These are phyloP conservation scores for Biscogniauxia marginata DNA, from an alignment of 2,329 filamentous ascomycete genomes.

Conservation along the genomic window DNA sequence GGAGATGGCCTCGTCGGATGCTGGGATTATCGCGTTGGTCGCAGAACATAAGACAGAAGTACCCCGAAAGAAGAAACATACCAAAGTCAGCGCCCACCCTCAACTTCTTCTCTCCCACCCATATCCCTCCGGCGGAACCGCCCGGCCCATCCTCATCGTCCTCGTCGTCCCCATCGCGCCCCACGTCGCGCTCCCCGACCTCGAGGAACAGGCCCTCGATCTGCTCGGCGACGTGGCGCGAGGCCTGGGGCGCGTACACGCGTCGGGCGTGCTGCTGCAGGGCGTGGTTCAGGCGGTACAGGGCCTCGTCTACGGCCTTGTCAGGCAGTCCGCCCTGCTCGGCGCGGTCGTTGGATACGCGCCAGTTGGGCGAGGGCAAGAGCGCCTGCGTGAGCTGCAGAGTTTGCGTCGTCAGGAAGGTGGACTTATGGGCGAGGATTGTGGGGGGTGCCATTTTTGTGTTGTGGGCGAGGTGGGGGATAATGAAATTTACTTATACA, in stretches of 20 bases:
- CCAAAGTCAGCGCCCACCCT: conserved; percentile 26
- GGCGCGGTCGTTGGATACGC: conserved; percentile 43
- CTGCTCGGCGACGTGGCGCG: conserved; percentile 70
- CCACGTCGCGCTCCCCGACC: conserved; percentile 37
- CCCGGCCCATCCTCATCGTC: conserved; percentile 36
- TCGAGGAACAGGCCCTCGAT: conserved; percentile 64
- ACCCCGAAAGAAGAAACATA: conserved; percentile 7
- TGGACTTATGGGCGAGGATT: conserved; percentile 60
- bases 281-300: conserved; percentile 58
- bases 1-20: conserved; percentile 42
- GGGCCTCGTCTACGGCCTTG: conserved; percentile 54
- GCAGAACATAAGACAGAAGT: background rate
- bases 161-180: conserved; percentile 39
- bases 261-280: conserved; percentile 64
- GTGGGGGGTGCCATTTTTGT: conserved; percentile 47
- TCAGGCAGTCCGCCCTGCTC: conserved; percentile 40
- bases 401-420: conserved; percentile 63
- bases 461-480: conserved; percentile 13
- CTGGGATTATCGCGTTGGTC: conserved; percentile 27
- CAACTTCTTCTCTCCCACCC: conserved; percentile 31
- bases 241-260: conserved; percentile 67
- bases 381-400: conserved; percentile 61
- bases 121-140: conserved; percentile 39
- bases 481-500: too few relatives aligned
- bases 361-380: conserved; percentile 54